Percentiles rank a stretch among this genome's conserved stretches.
Evolutionary conservation across 139 green algal genomes (phyloP).

Genomic region (Tetratostichococcus sp.): DNA sequence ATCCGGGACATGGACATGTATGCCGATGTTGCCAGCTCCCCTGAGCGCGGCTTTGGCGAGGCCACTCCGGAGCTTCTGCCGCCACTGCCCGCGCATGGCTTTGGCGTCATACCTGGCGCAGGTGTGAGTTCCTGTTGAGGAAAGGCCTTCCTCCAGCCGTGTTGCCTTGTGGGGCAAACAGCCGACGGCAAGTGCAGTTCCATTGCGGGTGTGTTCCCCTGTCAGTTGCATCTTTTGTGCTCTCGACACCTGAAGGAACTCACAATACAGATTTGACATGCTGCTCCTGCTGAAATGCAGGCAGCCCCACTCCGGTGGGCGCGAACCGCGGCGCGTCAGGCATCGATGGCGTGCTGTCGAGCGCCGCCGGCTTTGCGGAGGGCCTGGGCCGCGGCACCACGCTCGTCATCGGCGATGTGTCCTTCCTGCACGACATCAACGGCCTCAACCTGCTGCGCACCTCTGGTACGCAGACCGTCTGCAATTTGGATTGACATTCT

Average conservation of each 20-base stretch:
- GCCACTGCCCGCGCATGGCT: not conserved
- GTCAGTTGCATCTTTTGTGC: too few relatives aligned
- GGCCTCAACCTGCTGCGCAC: slow-evolving; percentile 82
- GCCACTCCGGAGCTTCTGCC: not conserved
- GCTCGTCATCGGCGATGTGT: slow-evolving; percentile 93
- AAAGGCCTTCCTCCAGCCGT: too few relatives aligned
- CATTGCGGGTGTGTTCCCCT: too few relatives aligned
- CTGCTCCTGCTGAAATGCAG: not conserved
- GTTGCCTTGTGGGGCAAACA: too few relatives aligned
- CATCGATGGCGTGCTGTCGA: slow-evolving; percentile 94
- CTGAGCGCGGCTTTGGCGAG: not conserved
- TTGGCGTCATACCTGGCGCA: not conserved
- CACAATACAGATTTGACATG: too few relatives aligned
- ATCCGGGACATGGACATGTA: slow-evolving; percentile 98
- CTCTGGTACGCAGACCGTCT: not conserved
- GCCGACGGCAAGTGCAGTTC: too few relatives aligned
- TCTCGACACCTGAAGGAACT: too few relatives aligned
- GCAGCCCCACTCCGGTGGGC: slow-evolving; percentile 41
- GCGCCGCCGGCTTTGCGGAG: slow-evolving; percentile 86
- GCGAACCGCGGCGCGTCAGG: slow-evolving; percentile 92
- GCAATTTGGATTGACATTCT: too few relatives aligned
- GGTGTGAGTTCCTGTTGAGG: too few relatives aligned
- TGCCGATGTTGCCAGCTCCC: slow-evolving; percentile 16
- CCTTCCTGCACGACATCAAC: slow-evolving; percentile 98
- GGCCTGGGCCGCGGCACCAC: slow-evolving; percentile 73